Conservation (phyloP, 495 filamentous ascomycete genomes). For the Penicillium samsonianum region DNA sequence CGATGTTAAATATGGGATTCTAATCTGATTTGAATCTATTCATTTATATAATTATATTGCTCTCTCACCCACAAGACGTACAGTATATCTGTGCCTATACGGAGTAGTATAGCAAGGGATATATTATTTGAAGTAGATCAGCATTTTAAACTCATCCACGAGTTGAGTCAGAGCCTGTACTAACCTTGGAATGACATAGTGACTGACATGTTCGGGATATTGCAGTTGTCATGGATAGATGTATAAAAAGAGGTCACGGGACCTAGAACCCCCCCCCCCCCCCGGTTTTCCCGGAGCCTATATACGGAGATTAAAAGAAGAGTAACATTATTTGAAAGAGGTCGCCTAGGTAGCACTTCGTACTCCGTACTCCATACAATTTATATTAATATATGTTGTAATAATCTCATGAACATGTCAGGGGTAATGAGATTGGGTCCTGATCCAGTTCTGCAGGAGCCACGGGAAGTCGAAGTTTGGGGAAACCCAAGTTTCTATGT, state of each 20-base stretch:
- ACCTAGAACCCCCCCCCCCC: no score
- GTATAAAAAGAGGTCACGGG: neutral
- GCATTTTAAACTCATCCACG: neutral
- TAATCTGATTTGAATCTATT: neutral
- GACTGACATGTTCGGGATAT: neutral
- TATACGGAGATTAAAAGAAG: neutral
- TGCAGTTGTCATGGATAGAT: neutral
- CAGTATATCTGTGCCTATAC: no score
- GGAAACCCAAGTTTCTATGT: neutral
- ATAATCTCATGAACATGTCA: slow-evolving; percentile 6
- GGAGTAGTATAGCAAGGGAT: neutral
- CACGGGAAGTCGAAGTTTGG: slow-evolving; percentile 24
- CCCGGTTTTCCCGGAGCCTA: neutral
- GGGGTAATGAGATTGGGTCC: slow-evolving; percentile 15
- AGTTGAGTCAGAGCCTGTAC: neutral
- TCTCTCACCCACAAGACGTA: no score
- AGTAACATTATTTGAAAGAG: neutral
- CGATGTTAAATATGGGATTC: neutral
- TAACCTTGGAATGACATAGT: neutral
- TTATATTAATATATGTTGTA: no score
- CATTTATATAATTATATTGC: neutral
- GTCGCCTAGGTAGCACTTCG: neutral
- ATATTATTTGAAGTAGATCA: neutral
- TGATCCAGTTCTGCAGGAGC: slow-evolving; percentile 30
- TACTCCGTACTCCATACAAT: neutral